These are phyloP conservation scores for Neurospora sp. DNA, from an alignment of 495 filamentous ascomycete species.

Conservation along the genomic window DNA sequence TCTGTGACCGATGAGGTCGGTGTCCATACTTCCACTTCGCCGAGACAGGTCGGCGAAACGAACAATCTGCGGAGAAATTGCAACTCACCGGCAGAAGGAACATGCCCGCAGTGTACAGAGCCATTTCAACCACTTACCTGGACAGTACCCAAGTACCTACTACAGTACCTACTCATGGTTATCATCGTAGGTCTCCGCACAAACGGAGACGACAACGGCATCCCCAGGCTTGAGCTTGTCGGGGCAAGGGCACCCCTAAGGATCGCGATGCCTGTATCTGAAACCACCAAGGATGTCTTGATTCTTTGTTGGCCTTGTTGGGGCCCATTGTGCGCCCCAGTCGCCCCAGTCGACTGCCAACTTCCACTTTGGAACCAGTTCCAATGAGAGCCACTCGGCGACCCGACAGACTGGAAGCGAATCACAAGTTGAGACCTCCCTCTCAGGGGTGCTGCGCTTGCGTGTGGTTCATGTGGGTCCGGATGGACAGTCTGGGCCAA, in stretches of 20 bases:
- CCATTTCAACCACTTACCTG: not conserved
- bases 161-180: not conserved
- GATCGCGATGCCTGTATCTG: not conserved
- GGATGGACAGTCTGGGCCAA: not conserved
- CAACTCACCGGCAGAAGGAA: not conserved
- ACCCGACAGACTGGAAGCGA: conserved; percentile 6
- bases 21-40: not conserved
- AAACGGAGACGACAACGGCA: not conserved
- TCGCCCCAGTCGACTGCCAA: not conserved
- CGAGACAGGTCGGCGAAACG: not conserved
- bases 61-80: not conserved
- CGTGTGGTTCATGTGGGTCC: not conserved
- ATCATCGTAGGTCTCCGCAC: not conserved
- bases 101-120: not conserved
- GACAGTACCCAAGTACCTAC: not conserved
- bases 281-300: not conserved
- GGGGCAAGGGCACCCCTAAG: not conserved
- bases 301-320: not conserved
- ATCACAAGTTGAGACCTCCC: not conserved
- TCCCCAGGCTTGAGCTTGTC: not conserved
- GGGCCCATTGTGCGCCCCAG: not conserved
- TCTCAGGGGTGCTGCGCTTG: not conserved
- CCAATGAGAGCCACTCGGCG: not conserved
- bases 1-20: not conserved
- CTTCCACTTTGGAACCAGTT: not conserved